These are phyloP conservation scores for Aspergillus taichungensis DNA, from an alignment of 495 filamentous ascomycete species.

Conservation along the genomic window DNA sequence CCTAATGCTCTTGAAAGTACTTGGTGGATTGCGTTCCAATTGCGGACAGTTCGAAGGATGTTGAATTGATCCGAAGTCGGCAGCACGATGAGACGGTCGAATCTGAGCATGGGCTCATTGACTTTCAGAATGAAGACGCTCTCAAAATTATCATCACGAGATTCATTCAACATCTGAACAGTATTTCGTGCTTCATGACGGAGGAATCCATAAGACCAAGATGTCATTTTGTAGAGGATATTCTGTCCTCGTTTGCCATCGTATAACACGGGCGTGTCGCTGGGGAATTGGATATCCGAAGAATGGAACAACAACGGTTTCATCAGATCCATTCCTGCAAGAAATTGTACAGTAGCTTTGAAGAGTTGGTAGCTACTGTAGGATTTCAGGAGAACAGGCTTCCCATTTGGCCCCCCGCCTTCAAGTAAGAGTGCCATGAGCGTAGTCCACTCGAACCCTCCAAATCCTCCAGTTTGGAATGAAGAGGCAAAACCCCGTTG, in stretches of 20 bases:
- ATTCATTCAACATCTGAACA: constrained; percentile 62
- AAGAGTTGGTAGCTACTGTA: constrained; percentile 92
- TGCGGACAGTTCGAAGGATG: constrained; percentile 21
- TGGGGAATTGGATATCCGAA: constrained; percentile 20
- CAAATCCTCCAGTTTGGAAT: constrained; percentile 75
- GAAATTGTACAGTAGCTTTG: constrained; percentile 79
- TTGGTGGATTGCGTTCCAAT: constrained; percentile 41
- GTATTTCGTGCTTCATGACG: constrained; percentile 64
- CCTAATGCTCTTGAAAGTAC: constrained; percentile 60
- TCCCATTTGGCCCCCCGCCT: constrained; percentile 58
- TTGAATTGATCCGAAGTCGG: constrained; percentile 20
- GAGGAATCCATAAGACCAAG: constrained; percentile 68
- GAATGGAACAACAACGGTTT: constrained; percentile 50
- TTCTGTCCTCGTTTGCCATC: constrained; percentile 70
- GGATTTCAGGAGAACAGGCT: constrained; percentile 60
- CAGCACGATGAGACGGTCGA: constrained; percentile 50
- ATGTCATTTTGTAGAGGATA: constrained; percentile 82
- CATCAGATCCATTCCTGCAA: constrained; percentile 61
- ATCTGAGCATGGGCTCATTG: constrained; percentile 57
- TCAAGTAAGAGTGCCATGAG: constrained; percentile 74
- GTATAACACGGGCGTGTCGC: constrained; percentile 38
- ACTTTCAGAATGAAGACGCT: constrained; percentile 69
- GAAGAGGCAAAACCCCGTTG: constrained; percentile 71
- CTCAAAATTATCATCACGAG: constrained; percentile 70
- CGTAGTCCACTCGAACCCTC: constrained; percentile 81